phyloP scores from a whole-genome alignment of 2,329 filamentous ascomycete species.

The Venturia aucupariae region DNA sequence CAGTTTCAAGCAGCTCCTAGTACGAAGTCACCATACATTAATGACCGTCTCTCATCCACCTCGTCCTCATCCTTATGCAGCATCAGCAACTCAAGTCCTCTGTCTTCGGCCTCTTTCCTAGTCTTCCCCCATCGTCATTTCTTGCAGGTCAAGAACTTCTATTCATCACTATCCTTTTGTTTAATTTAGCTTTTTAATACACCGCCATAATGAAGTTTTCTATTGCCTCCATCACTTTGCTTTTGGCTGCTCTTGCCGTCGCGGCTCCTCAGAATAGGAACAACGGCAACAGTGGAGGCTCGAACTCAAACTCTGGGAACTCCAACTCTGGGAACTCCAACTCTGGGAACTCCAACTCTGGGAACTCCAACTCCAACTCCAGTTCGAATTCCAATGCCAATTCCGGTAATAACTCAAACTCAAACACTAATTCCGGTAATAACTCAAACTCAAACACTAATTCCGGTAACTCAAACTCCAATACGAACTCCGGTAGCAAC shows the following conservation, averaged over 20 bases:
- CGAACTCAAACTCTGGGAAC: neutral
- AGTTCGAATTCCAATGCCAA: neutral
- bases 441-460: conserved; percentile 2
- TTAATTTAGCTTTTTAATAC: neutral
- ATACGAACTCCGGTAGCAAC: neutral
- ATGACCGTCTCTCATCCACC: neutral
- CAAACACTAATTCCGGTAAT: neutral
- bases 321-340: too few relatives aligned
- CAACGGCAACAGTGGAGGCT: conserved; percentile 7
- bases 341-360: too few relatives aligned
- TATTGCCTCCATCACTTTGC: neutral
- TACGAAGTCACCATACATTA: neutral
- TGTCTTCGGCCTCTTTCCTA: neutral
- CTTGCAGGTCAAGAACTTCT: conserved; percentile 12
- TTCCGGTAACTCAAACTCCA: neutral
- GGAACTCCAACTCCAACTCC: neutral
- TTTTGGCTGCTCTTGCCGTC: conserved; percentile 7
- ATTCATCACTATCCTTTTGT: conserved; percentile 1
- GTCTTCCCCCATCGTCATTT: neutral
- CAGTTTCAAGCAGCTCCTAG: conserved; percentile 2
- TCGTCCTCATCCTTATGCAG: neutral
- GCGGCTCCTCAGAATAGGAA: conserved; percentile 8
- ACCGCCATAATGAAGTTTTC: conserved; percentile 10
- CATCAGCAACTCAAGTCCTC: neutral
- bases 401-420: neutral